Evolutionary conservation across 805 yeast genomes (phyloP).

Genomic region (Starmerella kuoi): DNA sequence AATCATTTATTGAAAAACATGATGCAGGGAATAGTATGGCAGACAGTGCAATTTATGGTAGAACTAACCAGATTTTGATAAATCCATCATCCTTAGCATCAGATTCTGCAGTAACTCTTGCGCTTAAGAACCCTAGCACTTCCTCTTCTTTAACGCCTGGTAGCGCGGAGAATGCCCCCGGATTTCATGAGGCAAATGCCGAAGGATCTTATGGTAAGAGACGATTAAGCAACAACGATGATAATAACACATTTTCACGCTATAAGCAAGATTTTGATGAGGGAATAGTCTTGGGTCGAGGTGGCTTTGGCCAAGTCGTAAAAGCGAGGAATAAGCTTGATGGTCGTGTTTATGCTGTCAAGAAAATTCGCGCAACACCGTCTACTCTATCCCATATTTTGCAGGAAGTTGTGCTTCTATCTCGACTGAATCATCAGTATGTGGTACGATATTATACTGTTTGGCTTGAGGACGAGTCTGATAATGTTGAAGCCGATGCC

Average conservation of each 20-base stretch:
- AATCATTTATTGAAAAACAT: not conserved
- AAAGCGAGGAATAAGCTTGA: slow-evolving; percentile 87
- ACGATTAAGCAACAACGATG: slow-evolving; percentile 14
- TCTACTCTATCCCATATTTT: slow-evolving; percentile 52
- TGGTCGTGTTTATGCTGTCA: slow-evolving; percentile 89
- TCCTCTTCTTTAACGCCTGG: not conserved
- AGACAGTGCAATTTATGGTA: not conserved
- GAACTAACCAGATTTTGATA: not conserved
- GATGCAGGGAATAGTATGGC: not conserved
- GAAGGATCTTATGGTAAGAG: slow-evolving; percentile 1
- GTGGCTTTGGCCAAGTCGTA: slow-evolving; percentile 98
- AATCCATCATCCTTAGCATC: not conserved
- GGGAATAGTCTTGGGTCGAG: slow-evolving; percentile 77
- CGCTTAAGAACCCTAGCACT: not conserved
- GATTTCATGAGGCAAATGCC: not conserved
- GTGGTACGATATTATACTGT: slow-evolving; percentile 95
- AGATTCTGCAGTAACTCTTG: not conserved
- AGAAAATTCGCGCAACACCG: slow-evolving; percentile 61
- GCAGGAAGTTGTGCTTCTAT: slow-evolving; percentile 83
- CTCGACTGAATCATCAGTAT: slow-evolving; percentile 85
- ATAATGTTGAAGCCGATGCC: slow-evolving; percentile 24
- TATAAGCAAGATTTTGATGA: slow-evolving; percentile 93
- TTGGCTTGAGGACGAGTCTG: slow-evolving; percentile 74
- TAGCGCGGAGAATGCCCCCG: not conserved
- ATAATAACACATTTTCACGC: slow-evolving; percentile 40